phyloP scores from a whole-genome alignment of 805 yeast species.

The Cyberlindnera xylosilytica region DNA sequence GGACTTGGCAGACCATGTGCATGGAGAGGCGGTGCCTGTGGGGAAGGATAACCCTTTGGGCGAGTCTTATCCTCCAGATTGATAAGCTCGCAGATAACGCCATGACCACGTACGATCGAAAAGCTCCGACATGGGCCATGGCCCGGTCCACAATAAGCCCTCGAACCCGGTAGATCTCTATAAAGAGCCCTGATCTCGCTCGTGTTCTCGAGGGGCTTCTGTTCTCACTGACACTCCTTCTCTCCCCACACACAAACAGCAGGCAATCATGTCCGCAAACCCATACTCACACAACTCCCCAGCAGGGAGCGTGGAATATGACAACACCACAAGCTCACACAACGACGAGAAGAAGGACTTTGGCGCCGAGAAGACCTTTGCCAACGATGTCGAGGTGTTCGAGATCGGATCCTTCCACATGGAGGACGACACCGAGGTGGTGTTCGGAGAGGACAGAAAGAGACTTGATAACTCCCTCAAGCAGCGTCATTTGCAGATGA shows the following conservation, averaged over 20 bases:
- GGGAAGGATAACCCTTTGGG: no score
- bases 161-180: no score
- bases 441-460: conserved; percentile 20
- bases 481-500: conserved; percentile 43
- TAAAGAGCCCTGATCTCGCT: no score
- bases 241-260: not conserved
- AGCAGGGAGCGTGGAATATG: not conserved
- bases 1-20: no score
- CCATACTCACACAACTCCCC: not conserved
- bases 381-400: conserved; percentile 16
- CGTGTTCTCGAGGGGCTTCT: no score
- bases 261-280: not conserved
- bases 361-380: conserved; percentile 8
- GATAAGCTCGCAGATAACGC: no score
- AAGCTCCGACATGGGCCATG: no score
- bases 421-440: conserved; percentile 10
- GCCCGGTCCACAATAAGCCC: no score
- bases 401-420: conserved; percentile 14
- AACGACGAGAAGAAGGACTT: conserved; percentile 11
- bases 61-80: no score
- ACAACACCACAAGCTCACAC: not conserved
- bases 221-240: no score
- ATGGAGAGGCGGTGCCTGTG: no score
- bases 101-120: no score
- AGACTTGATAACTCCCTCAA: conserved; percentile 17